Percentiles rank a stretch among this genome's conserved stretches.
phyloP scores from a whole-genome alignment of 371 early-diverging fungal genomes.

The Thermomucor indicae-seudaticae region DNA sequence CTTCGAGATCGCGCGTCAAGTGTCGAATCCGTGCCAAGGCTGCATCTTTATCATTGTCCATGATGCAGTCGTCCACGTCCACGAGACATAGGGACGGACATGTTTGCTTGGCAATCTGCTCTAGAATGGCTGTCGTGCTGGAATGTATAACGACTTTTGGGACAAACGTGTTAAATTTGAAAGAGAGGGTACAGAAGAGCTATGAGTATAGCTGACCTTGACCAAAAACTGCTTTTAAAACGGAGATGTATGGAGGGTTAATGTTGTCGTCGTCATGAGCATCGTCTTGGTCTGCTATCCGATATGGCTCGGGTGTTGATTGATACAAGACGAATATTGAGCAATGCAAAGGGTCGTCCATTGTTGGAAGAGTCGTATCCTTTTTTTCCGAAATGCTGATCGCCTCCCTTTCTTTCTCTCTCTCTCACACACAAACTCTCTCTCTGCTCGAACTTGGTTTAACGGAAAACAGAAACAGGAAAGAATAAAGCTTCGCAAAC shows the following conservation, averaged over 20 bases:
- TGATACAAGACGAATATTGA: conserved; percentile 18
- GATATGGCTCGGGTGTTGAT: conserved; percentile 11
- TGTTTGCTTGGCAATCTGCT: conserved; percentile 10
- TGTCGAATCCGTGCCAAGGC: no score
- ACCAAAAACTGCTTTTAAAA: conserved; percentile 13
- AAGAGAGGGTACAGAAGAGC: no score
- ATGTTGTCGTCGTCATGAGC: background rate
- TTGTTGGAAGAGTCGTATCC: conserved; percentile 2
- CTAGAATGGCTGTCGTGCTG: conserved; percentile 20
- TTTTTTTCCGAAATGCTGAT: background rate
- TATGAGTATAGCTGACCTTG: no score
- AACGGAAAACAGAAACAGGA: background rate
- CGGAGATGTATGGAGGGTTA: conserved; percentile 8
- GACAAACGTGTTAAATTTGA: background rate
- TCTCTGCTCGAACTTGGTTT: background rate
- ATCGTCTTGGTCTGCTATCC: conserved; percentile 9
- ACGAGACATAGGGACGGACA: conserved; percentile 8
- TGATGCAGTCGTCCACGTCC: conserved; percentile 12
- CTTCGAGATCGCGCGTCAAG: no score
- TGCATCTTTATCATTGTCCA: background rate
- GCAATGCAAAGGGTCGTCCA: conserved; percentile 23
- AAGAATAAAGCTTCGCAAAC: no score
- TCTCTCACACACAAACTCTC: background rate
- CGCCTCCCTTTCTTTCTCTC: conserved; percentile 5
- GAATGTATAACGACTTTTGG: conserved; percentile 48